Conservation (phyloP, 108 stramenopile species). For the Skeletonema grethae region DNA sequence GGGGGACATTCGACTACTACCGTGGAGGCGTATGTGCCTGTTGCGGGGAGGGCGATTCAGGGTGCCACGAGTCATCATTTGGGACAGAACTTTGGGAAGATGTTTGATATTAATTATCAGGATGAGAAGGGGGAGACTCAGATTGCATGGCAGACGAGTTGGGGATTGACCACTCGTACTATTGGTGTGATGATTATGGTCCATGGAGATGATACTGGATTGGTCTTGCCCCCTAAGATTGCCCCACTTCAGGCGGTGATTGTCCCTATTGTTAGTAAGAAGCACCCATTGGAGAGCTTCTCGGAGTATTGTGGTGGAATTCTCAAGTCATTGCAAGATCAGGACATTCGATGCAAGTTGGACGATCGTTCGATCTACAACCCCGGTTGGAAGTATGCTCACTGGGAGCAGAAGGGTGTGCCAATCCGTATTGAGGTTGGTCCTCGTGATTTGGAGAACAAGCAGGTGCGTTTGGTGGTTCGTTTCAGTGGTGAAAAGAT, state of each 20-base stretch:
- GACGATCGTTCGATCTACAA: constrained; percentile 96
- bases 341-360: constrained; percentile 86
- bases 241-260: constrained; percentile 97
- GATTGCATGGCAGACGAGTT: constrained; percentile 97
- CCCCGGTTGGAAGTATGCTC: constrained; percentile 99
- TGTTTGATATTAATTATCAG: constrained; percentile 98
- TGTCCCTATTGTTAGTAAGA: constrained; percentile 95
- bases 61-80: constrained; percentile 98
- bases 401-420: constrained; percentile 99
- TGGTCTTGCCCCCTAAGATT: constrained; percentile 96
- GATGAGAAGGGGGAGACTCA: constrained; percentile 90
- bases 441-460: constrained; percentile 92
- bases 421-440: constrained; percentile 99
- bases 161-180: constrained; percentile 98
- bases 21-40: constrained; percentile 98
- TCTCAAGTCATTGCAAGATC: constrained; percentile 59
- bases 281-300: constrained; percentile 67
- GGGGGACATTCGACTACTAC: constrained; percentile 98
- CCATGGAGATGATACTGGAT: constrained; percentile 98
- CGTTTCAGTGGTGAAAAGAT: constrained; percentile 90
- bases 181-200: constrained; percentile 99
- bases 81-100: constrained; percentile 99
- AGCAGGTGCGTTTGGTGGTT: constrained; percentile 78
- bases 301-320: constrained; percentile 74
- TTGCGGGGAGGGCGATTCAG: constrained; percentile 98